These are phyloP conservation scores for Papiliotrema nemorosa DNA, from an alignment of 1,284 basidiomycete species.

Conservation along the genomic window DNA sequence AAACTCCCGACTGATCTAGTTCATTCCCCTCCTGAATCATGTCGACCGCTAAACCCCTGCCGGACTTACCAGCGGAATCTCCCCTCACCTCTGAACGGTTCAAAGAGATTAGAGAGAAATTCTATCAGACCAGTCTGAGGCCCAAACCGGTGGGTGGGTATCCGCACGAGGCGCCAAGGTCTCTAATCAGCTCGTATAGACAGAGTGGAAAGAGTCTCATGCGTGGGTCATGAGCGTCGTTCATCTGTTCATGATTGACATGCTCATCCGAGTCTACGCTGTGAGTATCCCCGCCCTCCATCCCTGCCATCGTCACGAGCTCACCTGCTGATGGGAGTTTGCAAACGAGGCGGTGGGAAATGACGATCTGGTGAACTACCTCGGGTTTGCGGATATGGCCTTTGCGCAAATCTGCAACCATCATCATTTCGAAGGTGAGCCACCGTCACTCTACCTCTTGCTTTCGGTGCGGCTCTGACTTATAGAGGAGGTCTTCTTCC, in stretches of 20 bases:
- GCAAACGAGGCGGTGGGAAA: constrained; percentile 5
- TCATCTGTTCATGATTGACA: background rate
- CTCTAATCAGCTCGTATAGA: background rate
- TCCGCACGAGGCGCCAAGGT: no score
- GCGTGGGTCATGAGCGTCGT: constrained; percentile 1
- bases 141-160: no score
- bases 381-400: constrained; percentile 6
- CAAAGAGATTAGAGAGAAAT: no score
- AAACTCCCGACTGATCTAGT: no score
- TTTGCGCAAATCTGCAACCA: constrained; percentile 4
- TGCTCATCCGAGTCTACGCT: background rate
- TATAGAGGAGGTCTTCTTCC: background rate
- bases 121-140: no score
- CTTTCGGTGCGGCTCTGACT: background rate
- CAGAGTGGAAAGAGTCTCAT: background rate
- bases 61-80: no score
- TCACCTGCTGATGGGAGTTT: constrained; percentile 2
- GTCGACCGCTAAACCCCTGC: no score
- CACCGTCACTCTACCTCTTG: background rate
- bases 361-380: constrained; percentile 5
- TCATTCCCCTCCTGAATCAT: no score
- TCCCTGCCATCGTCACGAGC: background rate
- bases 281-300: no score
- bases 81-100: no score
- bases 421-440: constrained; percentile 11